Conservation (phyloP, 1,139 yeast species). For the Suhomyces kunorum region DNA sequence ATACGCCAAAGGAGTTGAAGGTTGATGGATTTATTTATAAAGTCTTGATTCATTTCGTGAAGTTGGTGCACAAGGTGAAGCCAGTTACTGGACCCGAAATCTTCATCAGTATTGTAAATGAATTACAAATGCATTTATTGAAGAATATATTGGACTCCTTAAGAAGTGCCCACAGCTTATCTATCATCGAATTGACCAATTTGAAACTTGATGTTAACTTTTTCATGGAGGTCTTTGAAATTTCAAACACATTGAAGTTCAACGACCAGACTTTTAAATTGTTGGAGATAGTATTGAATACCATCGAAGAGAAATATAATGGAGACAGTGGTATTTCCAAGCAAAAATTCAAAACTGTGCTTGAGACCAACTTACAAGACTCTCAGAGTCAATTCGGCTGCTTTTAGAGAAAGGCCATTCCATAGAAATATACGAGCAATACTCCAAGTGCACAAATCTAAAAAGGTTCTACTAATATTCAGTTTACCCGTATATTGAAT, state of each 20-base stretch:
- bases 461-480: background rate
- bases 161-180: slow-evolving; percentile 21
- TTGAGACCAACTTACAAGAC: slow-evolving; percentile 33
- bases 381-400: slow-evolving; percentile 38
- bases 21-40: slow-evolving; percentile 47
- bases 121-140: slow-evolving; percentile 40
- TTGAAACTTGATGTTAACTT: slow-evolving; percentile 43
- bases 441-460: background rate
- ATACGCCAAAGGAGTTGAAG: slow-evolving; percentile 16
- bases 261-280: slow-evolving; percentile 41
- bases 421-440: too few relatives aligned
- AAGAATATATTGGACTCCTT: slow-evolving; percentile 37
- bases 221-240: slow-evolving; percentile 44
- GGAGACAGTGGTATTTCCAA: slow-evolving; percentile 24
- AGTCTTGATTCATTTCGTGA: slow-evolving; percentile 44
- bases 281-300: slow-evolving; percentile 35
- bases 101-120: slow-evolving; percentile 40
- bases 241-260: slow-evolving; percentile 35
- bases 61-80: slow-evolving; percentile 41
- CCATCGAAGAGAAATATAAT: slow-evolving; percentile 31
- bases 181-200: slow-evolving; percentile 25
- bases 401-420: too few relatives aligned
- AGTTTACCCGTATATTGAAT: slow-evolving; percentile 3
- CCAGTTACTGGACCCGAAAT: slow-evolving; percentile 45
- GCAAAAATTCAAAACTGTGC: slow-evolving; percentile 30